Base-by-base conservation (phyloP, 2,329 filamentous ascomycete genomes). In the Ambrosiella cleistominuta region DNA sequence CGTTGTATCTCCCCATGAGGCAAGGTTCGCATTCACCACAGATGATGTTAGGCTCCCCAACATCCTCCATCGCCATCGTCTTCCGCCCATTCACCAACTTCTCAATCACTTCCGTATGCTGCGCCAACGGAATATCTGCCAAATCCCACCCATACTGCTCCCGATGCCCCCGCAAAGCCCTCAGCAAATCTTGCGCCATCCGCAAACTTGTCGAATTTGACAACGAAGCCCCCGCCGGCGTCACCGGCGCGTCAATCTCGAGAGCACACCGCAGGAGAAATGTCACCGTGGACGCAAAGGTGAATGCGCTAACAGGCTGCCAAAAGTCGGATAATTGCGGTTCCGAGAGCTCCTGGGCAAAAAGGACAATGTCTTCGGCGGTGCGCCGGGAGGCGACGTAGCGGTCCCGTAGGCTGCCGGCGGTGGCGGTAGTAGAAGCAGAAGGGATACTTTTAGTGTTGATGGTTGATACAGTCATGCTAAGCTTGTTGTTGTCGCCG, bases 11-110 rank as follows among this genome's bases (percentile, higher is more conserved):
- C 60, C 91, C 91, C 11, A 86, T 93, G 63, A 95, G 75, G 71
- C 90, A 96, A 44, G 88, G 87, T 72, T 94, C 88, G 78, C 90
- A 97, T 66, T 80, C 79, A 70, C 85, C 81, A 78, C 91, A 97
- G 70, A 93, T 90, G 65, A 96, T 80, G 71, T 95, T 94, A 62
- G 91, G 91, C 74, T 97, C 91, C n/a, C n/a, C n/a, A n/a, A n/a
- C 19, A 19, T 19, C 19, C 19, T 19, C 19, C 19, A 15, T n/a
- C n/a, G 44, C 27, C 35, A 35, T 53, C 42, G 58, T 54, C 11
- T 60, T 60, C 15, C 39, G 51, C 38, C 58, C 55, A 36, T 60
- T 60, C 8, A 70, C 61, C 2, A 74, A 64, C 62, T 71, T 76
- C 37, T 77, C 72, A 0, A 77, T 67, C 11, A 76, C 64, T 9